A percentile compares a stretch with the other conserved stretches of the same genome.
Evolutionary conservation across 2,329 filamentous ascomycete species (phyloP).

Genomic region (Fusarium chuoi): DNA sequence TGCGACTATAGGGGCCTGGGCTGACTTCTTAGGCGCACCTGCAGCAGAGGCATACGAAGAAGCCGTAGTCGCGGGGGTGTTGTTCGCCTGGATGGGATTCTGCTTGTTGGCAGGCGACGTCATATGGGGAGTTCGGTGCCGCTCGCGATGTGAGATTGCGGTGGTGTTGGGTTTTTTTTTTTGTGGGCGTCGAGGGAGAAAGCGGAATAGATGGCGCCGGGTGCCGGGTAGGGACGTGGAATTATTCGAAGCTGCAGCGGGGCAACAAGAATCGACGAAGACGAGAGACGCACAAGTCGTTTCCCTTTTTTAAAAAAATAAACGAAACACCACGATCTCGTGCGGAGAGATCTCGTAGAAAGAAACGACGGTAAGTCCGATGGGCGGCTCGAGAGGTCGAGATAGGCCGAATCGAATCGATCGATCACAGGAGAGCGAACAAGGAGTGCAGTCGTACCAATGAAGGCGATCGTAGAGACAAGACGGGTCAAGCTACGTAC

Average conservation of each 20-base stretch:
- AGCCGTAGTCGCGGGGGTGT: conserved; percentile 66
- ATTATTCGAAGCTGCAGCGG: conserved; percentile 38
- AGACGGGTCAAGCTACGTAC: conserved; percentile 50
- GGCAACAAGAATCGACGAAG: conserved; percentile 32
- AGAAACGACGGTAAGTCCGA: conserved; percentile 39
- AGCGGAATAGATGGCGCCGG: conserved; percentile 40
- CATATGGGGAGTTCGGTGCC: conserved; percentile 58
- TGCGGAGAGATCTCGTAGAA: conserved; percentile 28
- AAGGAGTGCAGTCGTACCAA: conserved; percentile 46
- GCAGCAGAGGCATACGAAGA: conserved; percentile 75
- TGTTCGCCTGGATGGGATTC: conserved; percentile 66
- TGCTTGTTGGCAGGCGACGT: conserved; percentile 69
- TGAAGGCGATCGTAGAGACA: conserved; percentile 42
- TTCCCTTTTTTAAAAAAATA: conserved; percentile 8
- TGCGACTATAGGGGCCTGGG: conserved; percentile 69
- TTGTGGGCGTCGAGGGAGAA: conserved; percentile 38
- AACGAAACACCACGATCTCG: conserved; percentile 27
- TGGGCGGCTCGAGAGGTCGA: conserved; percentile 41
- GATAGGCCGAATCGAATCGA: conserved; percentile 42
- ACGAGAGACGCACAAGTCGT: conserved; percentile 25
- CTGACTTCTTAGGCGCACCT: conserved; percentile 70
- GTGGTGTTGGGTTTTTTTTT: conserved; percentile 37
- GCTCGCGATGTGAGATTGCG: conserved; percentile 45
- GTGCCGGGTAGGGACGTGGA: conserved; percentile 32
- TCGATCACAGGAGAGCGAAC: conserved; percentile 33